Evolutionary conservation across 164 flowering plant genomes (phyloP), one percentile per base, ranked within the genome.

Genomic region (Tinospora cordifolia): DNA sequence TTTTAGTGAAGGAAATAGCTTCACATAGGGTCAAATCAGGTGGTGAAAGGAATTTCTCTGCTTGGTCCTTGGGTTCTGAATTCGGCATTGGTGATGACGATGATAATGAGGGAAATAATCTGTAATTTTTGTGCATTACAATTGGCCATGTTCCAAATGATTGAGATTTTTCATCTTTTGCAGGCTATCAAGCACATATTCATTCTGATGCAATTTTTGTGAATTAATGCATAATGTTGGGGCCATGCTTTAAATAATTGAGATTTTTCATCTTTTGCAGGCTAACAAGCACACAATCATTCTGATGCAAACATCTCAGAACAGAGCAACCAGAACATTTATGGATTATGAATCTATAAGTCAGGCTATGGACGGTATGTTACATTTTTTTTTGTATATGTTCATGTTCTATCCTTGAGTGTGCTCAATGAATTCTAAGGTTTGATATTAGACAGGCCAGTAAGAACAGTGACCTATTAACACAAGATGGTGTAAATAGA

Each of bases 321-420:
- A 78, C 84, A 86, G 86, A 80, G 87, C 97, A 70, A 83, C 86
- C 51, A 84, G 98, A 75, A 94, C 97, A 19, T 94, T 92, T 79
- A 91, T 92, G 98, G 98, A 94, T 71, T 94, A 85, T 78, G 92
- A 83, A 19, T 94, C 98, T 21, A 84, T 89, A 44, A 84, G 83
- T 76, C 97, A 92, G 72, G 95, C 98, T 30, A 88, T 94, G 90
- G 95, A 92, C 81, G 98, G 98, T 92, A 87, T 62, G 74, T 38
- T 27, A 13, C 74, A 19, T 27, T 3, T 27, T 72, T 57, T 26
- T 38, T 40, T 10, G 63, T 30, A 12, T 40, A 40, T 40, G 36
- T 30, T 30, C 36, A 30, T 30, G 36, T 30, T 30, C 36, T 30
- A 30, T 30, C 4, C 36, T 30, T 4, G 36, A 30, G 36, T 30